These are phyloP conservation scores for Xerophyta viscosa DNA, from an alignment of 106 monocot species.

Conservation along the genomic window DNA sequence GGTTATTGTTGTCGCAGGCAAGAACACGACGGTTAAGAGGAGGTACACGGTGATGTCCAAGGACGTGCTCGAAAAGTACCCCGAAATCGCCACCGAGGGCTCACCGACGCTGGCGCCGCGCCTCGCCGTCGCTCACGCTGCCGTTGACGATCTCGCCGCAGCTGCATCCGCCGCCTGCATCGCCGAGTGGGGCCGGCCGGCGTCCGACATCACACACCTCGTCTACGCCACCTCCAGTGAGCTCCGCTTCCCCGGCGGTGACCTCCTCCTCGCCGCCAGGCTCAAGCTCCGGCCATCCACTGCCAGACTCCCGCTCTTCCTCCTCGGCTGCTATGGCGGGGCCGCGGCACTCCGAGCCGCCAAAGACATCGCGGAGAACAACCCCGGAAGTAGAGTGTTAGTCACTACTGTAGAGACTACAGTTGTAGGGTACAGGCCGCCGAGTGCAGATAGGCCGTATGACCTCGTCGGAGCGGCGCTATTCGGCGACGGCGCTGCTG, in stretches of 20 bases:
- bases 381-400: constrained; percentile 73
- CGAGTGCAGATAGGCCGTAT: constrained; percentile 49
- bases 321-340: constrained; percentile 78
- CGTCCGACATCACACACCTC: constrained; percentile 61
- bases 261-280: constrained; percentile 43
- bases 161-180: constrained; percentile 39
- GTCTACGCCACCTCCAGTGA: constrained; percentile 84
- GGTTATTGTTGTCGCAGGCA: too few relatives aligned
- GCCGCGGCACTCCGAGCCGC: constrained; percentile 71
- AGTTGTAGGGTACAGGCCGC: constrained; percentile 60
- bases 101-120: constrained; percentile 59
- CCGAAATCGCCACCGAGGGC: constrained; percentile 54
- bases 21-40: constrained; percentile 76
- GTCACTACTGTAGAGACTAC: constrained; percentile 73
- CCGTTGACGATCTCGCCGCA: constrained; percentile 50
- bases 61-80: constrained; percentile 70
- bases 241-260: constrained; percentile 67
- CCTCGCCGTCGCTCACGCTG: constrained; percentile 54
- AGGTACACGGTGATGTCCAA: constrained; percentile 62
- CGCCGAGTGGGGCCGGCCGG: constrained; percentile 38
- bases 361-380: constrained; percentile 88
- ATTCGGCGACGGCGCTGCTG: constrained; percentile 78
- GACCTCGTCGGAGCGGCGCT: constrained; percentile 84
- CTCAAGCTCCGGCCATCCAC: constrained; percentile 42
- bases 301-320: constrained; percentile 49